These are phyloP conservation scores for Psilocybe cubensis DNA, from an alignment of 768 basidiomycete genomes.

Conservation along the genomic window DNA sequence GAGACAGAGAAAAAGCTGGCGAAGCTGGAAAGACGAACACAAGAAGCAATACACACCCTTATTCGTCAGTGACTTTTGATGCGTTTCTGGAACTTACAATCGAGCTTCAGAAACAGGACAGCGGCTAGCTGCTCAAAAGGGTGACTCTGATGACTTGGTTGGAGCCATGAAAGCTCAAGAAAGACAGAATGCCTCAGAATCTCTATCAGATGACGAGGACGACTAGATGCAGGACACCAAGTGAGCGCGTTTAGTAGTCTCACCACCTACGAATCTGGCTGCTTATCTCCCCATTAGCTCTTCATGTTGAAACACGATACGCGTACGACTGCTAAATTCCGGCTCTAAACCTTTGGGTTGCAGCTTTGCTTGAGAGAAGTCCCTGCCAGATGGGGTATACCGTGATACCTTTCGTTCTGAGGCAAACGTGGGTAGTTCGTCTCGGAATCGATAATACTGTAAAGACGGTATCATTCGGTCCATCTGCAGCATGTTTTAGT, in stretches of 20 bases:
- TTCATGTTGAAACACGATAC: not conserved
- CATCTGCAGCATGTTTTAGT: no score
- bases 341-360: not conserved
- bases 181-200: conserved; percentile 53
- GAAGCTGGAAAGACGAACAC: conserved; percentile 89
- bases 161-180: conserved; percentile 86
- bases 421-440: conserved; percentile 1
- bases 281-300: conserved; percentile 1
- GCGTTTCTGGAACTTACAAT: conserved; percentile 1
- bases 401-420: not conserved
- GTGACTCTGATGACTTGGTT: conserved; percentile 76
- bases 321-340: not conserved
- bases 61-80: conserved; percentile 68
- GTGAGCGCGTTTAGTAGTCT: conserved; percentile 23
- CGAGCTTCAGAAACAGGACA: conserved; percentile 56
- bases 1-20: conserved; percentile 90
- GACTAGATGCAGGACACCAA: conserved; percentile 30
- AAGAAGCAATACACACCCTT: conserved; percentile 89
- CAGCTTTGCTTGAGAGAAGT: not conserved
- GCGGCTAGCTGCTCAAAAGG: conserved; percentile 78
- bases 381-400: not conserved
- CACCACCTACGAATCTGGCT: conserved; percentile 14
- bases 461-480: not conserved
- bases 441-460: not conserved
- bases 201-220: conserved; percentile 67